Evolutionary conservation across 495 filamentous ascomycete species (phyloP).

Genomic region (Evernia prunastri): DNA sequence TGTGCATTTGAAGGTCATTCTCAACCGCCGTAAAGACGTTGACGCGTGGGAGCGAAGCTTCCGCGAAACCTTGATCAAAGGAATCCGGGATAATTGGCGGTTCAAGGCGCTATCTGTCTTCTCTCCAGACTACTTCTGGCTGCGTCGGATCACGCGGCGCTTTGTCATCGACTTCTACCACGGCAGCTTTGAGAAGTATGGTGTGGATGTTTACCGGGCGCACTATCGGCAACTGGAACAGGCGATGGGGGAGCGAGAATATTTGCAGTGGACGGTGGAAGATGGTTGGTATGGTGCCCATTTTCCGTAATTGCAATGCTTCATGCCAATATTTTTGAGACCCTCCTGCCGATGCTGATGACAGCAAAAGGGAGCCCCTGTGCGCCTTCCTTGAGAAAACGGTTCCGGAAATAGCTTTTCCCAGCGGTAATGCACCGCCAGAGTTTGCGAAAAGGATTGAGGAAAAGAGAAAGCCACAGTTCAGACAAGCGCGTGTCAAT

Average conservation of each 20-base stretch:
- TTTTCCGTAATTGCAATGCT: background rate
- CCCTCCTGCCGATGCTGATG: background rate
- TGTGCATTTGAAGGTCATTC: background rate
- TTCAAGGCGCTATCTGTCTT: background rate
- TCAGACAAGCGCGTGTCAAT: background rate
- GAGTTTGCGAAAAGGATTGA: background rate
- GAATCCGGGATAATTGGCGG: background rate
- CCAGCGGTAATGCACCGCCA: background rate
- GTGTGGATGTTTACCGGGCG: background rate
- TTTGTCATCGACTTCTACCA: background rate
- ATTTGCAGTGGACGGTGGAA: background rate
- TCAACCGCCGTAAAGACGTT: constrained; percentile 2
- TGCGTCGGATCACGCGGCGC: background rate
- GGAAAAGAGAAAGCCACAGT: background rate
- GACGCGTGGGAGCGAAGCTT: background rate
- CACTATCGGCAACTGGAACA: constrained; percentile 3
- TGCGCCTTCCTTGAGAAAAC: background rate
- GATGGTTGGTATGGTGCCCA: background rate
- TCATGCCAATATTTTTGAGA: background rate
- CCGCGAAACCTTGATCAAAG: background rate
- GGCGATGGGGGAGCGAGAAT: background rate
- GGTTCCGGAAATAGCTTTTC: background rate
- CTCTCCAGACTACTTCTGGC: constrained; percentile 1
- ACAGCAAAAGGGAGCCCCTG: background rate
- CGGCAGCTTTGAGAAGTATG: background rate